A percentile compares a stretch with the other conserved stretches of the same genome.
Evolutionary conservation across 2,329 filamentous ascomycete species (phyloP).

Genomic region (Talaromyces sp.): DNA sequence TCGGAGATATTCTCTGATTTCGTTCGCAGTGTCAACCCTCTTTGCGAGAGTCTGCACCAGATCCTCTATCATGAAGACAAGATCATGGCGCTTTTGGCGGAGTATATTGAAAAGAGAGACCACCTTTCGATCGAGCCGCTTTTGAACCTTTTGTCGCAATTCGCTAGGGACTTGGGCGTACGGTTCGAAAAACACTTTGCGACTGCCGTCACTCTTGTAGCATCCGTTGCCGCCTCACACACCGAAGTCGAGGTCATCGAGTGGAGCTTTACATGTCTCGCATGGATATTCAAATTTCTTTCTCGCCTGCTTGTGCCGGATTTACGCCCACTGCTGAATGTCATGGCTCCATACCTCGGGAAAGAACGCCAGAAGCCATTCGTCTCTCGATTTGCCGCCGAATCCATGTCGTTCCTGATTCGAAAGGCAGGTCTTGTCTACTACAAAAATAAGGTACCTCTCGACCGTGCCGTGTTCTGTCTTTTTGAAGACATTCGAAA

Average conservation of each 20-base stretch:
- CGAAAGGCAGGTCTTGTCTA: constrained; percentile 79
- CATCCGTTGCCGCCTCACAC: constrained; percentile 70
- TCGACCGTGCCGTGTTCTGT: constrained; percentile 67
- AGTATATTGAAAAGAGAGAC: constrained; percentile 73
- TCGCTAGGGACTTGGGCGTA: constrained; percentile 86
- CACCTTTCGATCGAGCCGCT: constrained; percentile 78
- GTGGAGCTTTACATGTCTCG: constrained; percentile 91
- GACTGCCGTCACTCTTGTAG: constrained; percentile 67
- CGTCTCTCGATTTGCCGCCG: constrained; percentile 86
- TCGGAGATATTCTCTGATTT: constrained; percentile 76
- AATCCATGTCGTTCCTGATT: constrained; percentile 89
- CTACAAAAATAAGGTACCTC: constrained; percentile 63
- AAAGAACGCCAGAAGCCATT: constrained; percentile 77
- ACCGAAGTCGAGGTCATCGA: constrained; percentile 86
- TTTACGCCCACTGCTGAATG: constrained; percentile 74
- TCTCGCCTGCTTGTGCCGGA: constrained; percentile 82
- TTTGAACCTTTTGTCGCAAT: constrained; percentile 80
- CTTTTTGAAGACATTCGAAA: constrained; percentile 62
- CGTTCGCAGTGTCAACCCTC: constrained; percentile 64
- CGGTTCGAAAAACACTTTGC: constrained; percentile 87
- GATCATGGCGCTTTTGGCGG: constrained; percentile 72
- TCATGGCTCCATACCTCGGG: constrained; percentile 79
- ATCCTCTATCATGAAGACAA: constrained; percentile 84
- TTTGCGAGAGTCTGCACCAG: constrained; percentile 86
- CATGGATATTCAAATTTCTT: constrained; percentile 96